These are phyloP conservation scores for Lonicera japonica DNA, from an alignment of 129 eudicot species.

Conservation along the genomic window DNA sequence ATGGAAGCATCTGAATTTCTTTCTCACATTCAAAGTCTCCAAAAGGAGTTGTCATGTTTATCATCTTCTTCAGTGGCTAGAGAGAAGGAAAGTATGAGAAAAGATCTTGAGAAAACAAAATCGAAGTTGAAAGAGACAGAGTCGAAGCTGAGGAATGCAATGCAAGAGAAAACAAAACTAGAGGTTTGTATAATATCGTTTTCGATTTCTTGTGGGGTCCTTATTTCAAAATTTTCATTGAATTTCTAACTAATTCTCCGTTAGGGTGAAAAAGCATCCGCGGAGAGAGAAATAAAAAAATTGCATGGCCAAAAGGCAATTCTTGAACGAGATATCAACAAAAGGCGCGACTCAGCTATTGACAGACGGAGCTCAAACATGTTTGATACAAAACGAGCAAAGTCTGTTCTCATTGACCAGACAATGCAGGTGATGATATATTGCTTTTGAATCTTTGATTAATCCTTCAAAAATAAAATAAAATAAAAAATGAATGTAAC, in stretches of 20 bases:
- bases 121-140: conserved; percentile 79
- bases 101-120: conserved; percentile 93
- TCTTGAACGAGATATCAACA: conserved; percentile 83
- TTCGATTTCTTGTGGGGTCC: neutral
- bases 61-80: conserved; percentile 68
- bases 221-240: conserved; percentile 5
- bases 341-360: conserved; percentile 67
- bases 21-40: conserved; percentile 53
- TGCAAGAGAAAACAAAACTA: conserved; percentile 91
- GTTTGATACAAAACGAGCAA: conserved; percentile 52
- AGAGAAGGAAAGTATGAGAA: conserved; percentile 82
- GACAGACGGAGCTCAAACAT: conserved; percentile 62
- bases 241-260: conserved; percentile 5
- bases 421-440: conserved; percentile 45
- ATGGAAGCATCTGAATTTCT: conserved; percentile 39
- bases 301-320: conserved; percentile 58
- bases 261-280: conserved; percentile 83
- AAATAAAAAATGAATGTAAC: no score
- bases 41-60: conserved; percentile 47
- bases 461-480: no score
- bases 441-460: conserved; percentile 1
- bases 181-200: conserved; percentile 50
- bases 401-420: conserved; percentile 43
- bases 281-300: conserved; percentile 84
- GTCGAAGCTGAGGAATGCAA: conserved; percentile 63